phyloP scores from a whole-genome alignment of 1,284 basidiomycete genomes.

The Puccinia triticina region DNA sequence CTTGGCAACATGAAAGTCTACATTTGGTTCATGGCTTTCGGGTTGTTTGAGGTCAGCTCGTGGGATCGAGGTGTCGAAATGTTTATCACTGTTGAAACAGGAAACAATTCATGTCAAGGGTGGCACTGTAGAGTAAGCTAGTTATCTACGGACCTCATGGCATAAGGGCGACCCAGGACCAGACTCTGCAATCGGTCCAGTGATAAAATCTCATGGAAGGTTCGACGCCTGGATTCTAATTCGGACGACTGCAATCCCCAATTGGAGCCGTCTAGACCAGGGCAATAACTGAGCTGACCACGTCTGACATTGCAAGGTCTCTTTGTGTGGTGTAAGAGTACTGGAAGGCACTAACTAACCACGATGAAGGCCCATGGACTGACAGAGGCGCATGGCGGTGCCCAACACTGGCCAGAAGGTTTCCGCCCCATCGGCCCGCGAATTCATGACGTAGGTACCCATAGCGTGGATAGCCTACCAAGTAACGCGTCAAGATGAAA shows the following conservation, averaged over 20 bases:
- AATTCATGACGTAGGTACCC: slow-evolving; percentile 39
- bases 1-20: slow-evolving; percentile 26
- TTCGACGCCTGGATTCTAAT: slow-evolving; percentile 40
- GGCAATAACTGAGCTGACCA: neutral
- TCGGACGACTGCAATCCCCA: slow-evolving; percentile 42
- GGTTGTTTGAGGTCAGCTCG: neutral
- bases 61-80: slow-evolving; percentile 40
- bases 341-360: slow-evolving; percentile 8
- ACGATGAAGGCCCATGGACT: slow-evolving; percentile 49
- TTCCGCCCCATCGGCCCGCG: slow-evolving; percentile 45
- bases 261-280: slow-evolving; percentile 44
- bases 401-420: slow-evolving; percentile 45
- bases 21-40: neutral
- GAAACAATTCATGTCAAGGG: neutral
- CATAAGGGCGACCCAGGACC: slow-evolving; percentile 40
- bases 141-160: slow-evolving; percentile 28
- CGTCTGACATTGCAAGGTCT: neutral
- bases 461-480: slow-evolving; percentile 37
- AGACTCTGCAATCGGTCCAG: slow-evolving; percentile 41
- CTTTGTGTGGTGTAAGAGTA: neutral
- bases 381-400: slow-evolving; percentile 42
- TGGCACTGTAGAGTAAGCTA: neutral
- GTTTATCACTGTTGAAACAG: slow-evolving; percentile 36
- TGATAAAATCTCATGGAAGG: slow-evolving; percentile 47
- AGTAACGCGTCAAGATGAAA: neutral